Conservation (phyloP, 345 rosid genomes). For the Rhizophora apiculata region DNA sequence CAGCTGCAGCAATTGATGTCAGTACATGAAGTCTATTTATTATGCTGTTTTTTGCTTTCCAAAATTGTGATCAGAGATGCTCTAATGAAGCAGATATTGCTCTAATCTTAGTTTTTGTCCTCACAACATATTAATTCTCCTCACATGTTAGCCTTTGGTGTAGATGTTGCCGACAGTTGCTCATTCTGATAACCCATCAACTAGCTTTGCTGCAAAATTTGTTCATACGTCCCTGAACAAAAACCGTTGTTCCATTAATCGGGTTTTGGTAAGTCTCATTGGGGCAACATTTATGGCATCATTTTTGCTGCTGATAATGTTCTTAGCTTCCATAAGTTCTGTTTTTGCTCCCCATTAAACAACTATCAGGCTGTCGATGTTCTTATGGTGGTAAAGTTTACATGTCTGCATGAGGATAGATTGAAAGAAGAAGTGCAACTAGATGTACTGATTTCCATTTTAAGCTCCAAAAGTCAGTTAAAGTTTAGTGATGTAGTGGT, state of each 20-base stretch:
- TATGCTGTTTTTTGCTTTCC: constrained; percentile 9
- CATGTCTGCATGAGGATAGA: too few species aligned
- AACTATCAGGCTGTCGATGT: background rate
- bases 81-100: constrained; percentile 1
- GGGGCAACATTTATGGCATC: background rate
- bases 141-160: constrained; percentile 26
- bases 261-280: constrained; percentile 62
- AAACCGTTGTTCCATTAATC: constrained; percentile 90
- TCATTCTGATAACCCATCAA: constrained; percentile 90
- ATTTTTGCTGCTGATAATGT: background rate
- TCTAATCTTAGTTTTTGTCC: constrained; percentile 10
- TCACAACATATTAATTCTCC: constrained; percentile 8
- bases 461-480: too few species aligned
- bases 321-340: background rate
- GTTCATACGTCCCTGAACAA: constrained; percentile 95
- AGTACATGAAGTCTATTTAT: constrained; percentile 23
- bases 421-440: too few species aligned
- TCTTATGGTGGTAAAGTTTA: background rate
- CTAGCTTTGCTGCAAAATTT: constrained; percentile 92
- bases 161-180: constrained; percentile 90
- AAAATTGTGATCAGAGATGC: constrained; percentile 1
- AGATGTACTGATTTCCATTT: too few species aligned
- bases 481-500: too few species aligned
- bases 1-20: constrained; percentile 95
- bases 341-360: background rate